A percentile compares a stretch with the other conserved stretches of the same genome.
Evolutionary conservation across 345 rosid species (phyloP).

Genomic region (Hibiscus tridactylites): DNA sequence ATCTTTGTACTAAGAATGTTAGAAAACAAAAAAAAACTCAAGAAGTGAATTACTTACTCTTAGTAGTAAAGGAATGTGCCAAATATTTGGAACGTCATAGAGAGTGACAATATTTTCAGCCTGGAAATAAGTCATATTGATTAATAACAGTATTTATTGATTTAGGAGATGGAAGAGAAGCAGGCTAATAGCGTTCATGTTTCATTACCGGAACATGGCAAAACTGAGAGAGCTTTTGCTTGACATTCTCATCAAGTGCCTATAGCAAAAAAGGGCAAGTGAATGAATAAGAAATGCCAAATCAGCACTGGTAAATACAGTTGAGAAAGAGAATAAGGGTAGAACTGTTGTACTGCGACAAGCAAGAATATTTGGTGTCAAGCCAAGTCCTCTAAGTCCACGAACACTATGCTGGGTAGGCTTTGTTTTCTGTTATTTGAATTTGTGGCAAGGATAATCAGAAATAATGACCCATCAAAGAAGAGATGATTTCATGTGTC

Average conservation of each 20-base stretch:
- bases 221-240: background rate
- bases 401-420: slow-evolving; percentile 98
- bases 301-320: background rate
- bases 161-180: background rate
- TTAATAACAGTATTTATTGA: background rate
- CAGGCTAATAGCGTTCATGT: background rate
- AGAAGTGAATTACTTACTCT: slow-evolving; percentile 41
- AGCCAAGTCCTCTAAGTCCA: slow-evolving; percentile 83
- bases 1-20: background rate
- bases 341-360: slow-evolving; percentile 88
- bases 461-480: slow-evolving; percentile 1
- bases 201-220: background rate
- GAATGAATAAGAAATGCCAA: slow-evolving; percentile 8
- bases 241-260: slow-evolving; percentile 24
- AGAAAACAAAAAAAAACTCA: background rate
- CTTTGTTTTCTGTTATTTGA: slow-evolving; percentile 68
- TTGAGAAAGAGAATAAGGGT: slow-evolving; percentile 3
- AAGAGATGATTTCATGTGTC: background rate
- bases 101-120: slow-evolving; percentile 71
- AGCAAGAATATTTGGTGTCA: slow-evolving; percentile 84
- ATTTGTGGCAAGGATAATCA: background rate
- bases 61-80: slow-evolving; percentile 85
- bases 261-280: slow-evolving; percentile 26
- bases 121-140: slow-evolving; percentile 31
- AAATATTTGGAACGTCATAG: slow-evolving; percentile 83